Conservation (phyloP, 2,329 filamentous ascomycete genomes). For the Blumeria graminis region DNA sequence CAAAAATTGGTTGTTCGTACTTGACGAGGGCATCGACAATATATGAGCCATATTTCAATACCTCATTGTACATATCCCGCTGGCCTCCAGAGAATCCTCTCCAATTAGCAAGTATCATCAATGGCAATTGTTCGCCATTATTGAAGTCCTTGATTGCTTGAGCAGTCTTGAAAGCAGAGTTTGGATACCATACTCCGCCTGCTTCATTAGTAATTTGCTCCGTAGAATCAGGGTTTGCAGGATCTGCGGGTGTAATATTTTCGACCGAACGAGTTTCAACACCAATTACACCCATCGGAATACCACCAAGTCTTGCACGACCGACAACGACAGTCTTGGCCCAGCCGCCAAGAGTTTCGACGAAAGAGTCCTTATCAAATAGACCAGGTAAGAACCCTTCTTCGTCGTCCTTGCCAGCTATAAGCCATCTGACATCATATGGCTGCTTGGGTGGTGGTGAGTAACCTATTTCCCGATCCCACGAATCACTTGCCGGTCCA, state of each 20-base stretch:
- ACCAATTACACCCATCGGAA: conserved; percentile 93
- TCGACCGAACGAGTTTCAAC: conserved; percentile 92
- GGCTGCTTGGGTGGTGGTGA: conserved; percentile 53
- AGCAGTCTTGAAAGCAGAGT: conserved; percentile 98
- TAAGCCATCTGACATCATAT: conserved; percentile 88
- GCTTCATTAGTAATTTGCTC: conserved; percentile 89
- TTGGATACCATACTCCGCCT: conserved; percentile 98
- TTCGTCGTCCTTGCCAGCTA: conserved; percentile 64
- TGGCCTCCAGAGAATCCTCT: conserved; percentile 99
- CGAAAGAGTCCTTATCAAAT: conserved; percentile 91
- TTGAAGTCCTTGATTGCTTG: conserved; percentile 99
- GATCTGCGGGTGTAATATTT: conserved; percentile 89
- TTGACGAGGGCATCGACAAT: conserved; percentile 97
- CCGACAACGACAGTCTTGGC: conserved; percentile 90
- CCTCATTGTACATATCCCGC: conserved; percentile 99
- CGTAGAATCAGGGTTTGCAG: conserved; percentile 93
- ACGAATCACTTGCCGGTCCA: conserved; percentile 58
- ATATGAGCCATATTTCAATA: conserved; percentile 97
- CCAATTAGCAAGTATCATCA: conserved; percentile 99
- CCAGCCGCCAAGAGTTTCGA: conserved; percentile 92
- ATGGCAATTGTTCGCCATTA: conserved; percentile 85
- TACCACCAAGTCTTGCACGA: conserved; percentile 85
- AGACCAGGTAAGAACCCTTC: conserved; percentile 65
- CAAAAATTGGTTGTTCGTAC: conserved; percentile 95
- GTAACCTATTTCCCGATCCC: conserved; percentile 83